Evolutionary conservation across 164 flowering plant genomes (phyloP), one percentile per base, ranked within the genome.

Genomic region (Chimonanthus praecox): DNA sequence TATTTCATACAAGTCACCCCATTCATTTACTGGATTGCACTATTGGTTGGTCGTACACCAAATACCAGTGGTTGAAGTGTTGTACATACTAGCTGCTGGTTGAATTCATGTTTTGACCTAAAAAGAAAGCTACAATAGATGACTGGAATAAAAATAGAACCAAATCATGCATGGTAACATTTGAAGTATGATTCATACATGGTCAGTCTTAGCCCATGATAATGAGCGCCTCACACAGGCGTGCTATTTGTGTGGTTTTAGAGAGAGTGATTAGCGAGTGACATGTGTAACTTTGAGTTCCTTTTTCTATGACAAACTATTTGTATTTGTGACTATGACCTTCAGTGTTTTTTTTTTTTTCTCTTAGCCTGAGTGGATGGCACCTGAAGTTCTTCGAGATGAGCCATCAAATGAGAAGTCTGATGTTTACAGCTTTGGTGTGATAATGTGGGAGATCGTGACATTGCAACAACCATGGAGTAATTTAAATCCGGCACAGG

Each of bases 381-480:
- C 98, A 67, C 98, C 98, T 58, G 98, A 94, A 85, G 98, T 94
- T 73, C 91, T 94, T 2, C 95, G 98, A 51, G 98, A 90, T 75
- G 98, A 94, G 78, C 96, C 90, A 77, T 94, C 98, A 78, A 89
- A 94, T 84, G 98, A 94, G 75, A 94, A 94, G 75, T 92, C 94
- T 16, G 98, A 94, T 77, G 84, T 94, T 54, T 94, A 94, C 76
- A 94, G 98, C 77, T 94, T 94, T 80, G 98, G 98, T 33, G 88
- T 94, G 5, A 94, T 94, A 47, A 84, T 94, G 81, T 94, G 98
- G 98, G 98, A 94, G 84, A 87, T 94, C 75, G 83, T 88, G 18
- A 94, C 98, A 16, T 18, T 94, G 84, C 95, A 92, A 79, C 92
- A 85, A 83, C 98, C 98, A 7, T 94, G 98, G 98, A 76, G 84